Evolutionary conservation across 306 rosid species (phyloP).

Genomic region (Corylus americana): DNA sequence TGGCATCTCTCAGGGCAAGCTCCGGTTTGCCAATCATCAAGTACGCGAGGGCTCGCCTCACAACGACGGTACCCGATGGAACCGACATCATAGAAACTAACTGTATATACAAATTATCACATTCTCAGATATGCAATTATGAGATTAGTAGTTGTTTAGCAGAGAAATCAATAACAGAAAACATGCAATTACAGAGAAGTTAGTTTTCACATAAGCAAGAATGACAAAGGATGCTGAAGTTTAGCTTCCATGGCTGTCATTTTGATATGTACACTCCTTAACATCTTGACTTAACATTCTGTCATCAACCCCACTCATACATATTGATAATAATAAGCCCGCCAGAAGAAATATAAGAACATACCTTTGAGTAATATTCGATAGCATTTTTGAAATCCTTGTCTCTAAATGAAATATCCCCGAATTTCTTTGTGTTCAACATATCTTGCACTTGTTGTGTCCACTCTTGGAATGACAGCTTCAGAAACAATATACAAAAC

Average conservation of each 20-base stretch:
- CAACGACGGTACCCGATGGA: slow-evolving; percentile 82
- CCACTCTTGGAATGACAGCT: slow-evolving; percentile 99
- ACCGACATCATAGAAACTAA: slow-evolving; percentile 75
- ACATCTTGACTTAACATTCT: not conserved
- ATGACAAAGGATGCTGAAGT: not conserved
- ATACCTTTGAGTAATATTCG: slow-evolving; percentile 90
- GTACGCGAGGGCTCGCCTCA: slow-evolving; percentile 81
- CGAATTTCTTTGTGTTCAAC: slow-evolving; percentile 87
- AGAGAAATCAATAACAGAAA: not conserved
- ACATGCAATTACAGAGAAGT: not conserved
- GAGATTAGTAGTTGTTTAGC: too few species aligned
- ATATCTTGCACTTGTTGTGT: slow-evolving; percentile 96
- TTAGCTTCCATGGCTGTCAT: not conserved
- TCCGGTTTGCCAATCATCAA: slow-evolving; percentile 84
- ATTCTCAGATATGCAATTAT: too few species aligned
- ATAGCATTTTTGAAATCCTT: slow-evolving; percentile 89
- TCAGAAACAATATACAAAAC: slow-evolving; percentile 23
- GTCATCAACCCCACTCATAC: not conserved
- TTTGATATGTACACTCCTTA: not conserved
- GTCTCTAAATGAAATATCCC: slow-evolving; percentile 94
- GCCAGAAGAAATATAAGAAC: not conserved
- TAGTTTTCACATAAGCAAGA: not conserved
- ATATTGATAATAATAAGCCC: not conserved
- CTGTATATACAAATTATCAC: slow-evolving; percentile 30
- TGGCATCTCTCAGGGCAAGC: slow-evolving; percentile 82